phyloP scores from a whole-genome alignment of 2,329 filamentous ascomycete species.

The Davidsoniella virescens region DNA sequence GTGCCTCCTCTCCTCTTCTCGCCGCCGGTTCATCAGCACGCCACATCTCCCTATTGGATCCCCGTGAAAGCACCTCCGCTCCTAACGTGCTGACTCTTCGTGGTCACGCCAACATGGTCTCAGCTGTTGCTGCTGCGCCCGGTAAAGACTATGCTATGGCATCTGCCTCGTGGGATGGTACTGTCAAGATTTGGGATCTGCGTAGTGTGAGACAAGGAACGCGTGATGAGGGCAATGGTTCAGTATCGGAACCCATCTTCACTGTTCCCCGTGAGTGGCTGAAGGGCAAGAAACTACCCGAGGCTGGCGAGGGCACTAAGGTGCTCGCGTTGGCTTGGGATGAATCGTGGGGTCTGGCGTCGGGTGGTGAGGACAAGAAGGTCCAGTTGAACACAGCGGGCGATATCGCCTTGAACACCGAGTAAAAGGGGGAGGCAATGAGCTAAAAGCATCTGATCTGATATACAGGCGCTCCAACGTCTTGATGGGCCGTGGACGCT shows the following conservation, averaged over 20 bases:
- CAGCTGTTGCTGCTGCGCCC: slow-evolving; percentile 28
- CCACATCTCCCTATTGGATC: slow-evolving; percentile 87
- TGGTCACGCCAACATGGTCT: slow-evolving; percentile 66
- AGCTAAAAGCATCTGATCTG: neutral
- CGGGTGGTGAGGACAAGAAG: slow-evolving; percentile 81
- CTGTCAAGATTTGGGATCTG: slow-evolving; percentile 86
- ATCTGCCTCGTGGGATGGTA: slow-evolving; percentile 82
- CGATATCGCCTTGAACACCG: slow-evolving; percentile 7
- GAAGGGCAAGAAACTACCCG: slow-evolving; percentile 44
- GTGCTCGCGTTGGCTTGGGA: slow-evolving; percentile 86
- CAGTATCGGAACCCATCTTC: slow-evolving; percentile 59
- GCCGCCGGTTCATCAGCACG: slow-evolving; percentile 68
- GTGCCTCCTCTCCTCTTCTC: slow-evolving; percentile 29
- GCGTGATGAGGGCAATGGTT: slow-evolving; percentile 38
- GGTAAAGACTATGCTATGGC: slow-evolving; percentile 69
- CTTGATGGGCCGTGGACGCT: too few species aligned
- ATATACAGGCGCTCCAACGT: too few species aligned
- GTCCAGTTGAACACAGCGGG: slow-evolving; percentile 63
- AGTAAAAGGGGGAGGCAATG: neutral
- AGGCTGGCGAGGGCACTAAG: slow-evolving; percentile 72
- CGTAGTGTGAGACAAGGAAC: slow-evolving; percentile 50
- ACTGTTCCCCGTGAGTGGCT: slow-evolving; percentile 58
- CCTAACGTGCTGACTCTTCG: slow-evolving; percentile 81
- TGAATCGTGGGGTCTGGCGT: slow-evolving; percentile 70
- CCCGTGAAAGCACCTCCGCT: slow-evolving; percentile 57